These are phyloP conservation scores for Hymenochaete sp. DNA, from an alignment of 1,284 basidiomycete genomes.

Conservation along the genomic window DNA sequence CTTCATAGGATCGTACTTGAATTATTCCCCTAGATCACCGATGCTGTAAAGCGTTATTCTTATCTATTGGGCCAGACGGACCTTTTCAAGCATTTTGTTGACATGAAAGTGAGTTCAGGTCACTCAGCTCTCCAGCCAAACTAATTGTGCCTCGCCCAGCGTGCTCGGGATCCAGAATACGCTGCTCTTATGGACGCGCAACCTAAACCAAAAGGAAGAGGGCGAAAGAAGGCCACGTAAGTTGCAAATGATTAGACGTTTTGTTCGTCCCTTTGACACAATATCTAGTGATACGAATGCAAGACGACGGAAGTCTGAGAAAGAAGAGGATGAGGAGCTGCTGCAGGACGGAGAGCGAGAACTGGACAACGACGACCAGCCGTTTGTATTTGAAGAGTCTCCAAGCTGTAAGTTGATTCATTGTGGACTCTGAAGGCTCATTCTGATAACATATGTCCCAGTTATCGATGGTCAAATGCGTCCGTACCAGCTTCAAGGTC, in stretches of 20 bases:
- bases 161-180: slow-evolving; percentile 90
- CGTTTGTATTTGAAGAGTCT: slow-evolving; percentile 87
- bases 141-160: slow-evolving; percentile 38
- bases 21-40: slow-evolving; percentile 55
- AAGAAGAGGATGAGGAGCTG: slow-evolving; percentile 96
- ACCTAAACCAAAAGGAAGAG: slow-evolving; percentile 72
- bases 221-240: slow-evolving; percentile 70
- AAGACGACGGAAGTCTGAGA: slow-evolving; percentile 91
- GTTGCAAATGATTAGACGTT: slow-evolving; percentile 25
- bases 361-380: slow-evolving; percentile 73
- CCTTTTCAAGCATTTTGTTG: slow-evolving; percentile 92
- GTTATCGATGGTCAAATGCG: slow-evolving; percentile 89
- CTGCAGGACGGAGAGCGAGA: slow-evolving; percentile 81
- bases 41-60: slow-evolving; percentile 91
- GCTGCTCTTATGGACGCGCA: slow-evolving; percentile 82
- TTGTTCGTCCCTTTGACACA: not conserved
- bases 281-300: slow-evolving; percentile 56
- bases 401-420: slow-evolving; percentile 63
- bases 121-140: not conserved
- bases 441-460: slow-evolving; percentile 27
- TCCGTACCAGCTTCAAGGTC: slow-evolving; percentile 89
- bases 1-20: slow-evolving; percentile 2
- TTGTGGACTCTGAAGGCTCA: slow-evolving; percentile 13
- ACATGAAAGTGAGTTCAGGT: slow-evolving; percentile 67
- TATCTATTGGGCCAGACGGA: slow-evolving; percentile 94